Base-by-base conservation (phyloP, 495 filamentous ascomycete genomes). In the Talaromyces stipitatus region DNA sequence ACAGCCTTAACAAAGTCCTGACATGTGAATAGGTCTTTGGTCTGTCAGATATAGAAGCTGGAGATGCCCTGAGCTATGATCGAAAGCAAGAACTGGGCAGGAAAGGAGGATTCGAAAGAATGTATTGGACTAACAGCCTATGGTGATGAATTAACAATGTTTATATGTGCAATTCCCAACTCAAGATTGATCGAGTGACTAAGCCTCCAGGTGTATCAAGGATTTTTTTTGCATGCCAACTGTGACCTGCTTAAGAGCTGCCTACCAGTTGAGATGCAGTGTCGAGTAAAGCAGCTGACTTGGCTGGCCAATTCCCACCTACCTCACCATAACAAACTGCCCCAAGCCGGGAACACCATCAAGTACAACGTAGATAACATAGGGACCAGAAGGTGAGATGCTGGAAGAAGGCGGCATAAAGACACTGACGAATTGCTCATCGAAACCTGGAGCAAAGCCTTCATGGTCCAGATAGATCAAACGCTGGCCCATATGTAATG, bases 401-500 rank as follows among this genome's bases (percentile, higher is more conserved):
- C 79, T 82, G 41, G 62, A 69, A 57, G 76, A 82, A 16, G 82
- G 79, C 16, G 83, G 82, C 67, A 73, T 76, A 24, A 64, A 78
- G 22, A 82, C 81, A 2, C 60, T 75, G 46, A 86, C 24, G 0
- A 60, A 70, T 63, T 85, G 81, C 50, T 60, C 43, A 3, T 67
- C 67, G 22, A 60, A 61, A 9, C 75, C 78, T 3, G 72, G 51
- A 18, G 30, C 50, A 62, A 72, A 84, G n/a, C 76, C 77, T n/a
- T 63, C 67, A 22, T 63, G 68, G 54, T 84, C 81, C n/a, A 85
- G 67, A 57, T 76, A 72, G 24, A 79, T 54, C 75, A 84, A 80
- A 3, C 83, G 79, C 48, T 84, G 82, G 32, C 80, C 81, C 83
- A 85, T 85, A 61, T 85, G 83, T 29, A 85, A 61, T 24, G 70